A percentile compares a stretch with the other conserved stretches of the same genome.
Conservation (phyloP, 106 monocot species). For the Dendrobium chrysotoxum region DNA sequence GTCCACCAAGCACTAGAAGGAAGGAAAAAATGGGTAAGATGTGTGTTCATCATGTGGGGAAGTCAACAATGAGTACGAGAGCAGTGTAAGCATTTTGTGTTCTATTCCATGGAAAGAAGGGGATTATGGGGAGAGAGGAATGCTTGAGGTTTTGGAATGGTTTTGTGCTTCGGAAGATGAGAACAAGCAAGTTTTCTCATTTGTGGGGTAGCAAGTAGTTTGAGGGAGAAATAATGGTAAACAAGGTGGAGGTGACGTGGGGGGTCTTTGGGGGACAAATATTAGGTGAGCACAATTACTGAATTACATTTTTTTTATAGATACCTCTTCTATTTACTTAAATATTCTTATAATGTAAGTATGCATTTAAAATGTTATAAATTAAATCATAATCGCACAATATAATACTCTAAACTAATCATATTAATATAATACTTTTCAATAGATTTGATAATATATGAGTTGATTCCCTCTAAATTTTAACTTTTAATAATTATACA, state of each 20-base stretch:
- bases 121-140: not conserved
- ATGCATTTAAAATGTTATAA: not conserved
- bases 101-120: not conserved
- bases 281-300: not conserved
- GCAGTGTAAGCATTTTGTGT: not conserved
- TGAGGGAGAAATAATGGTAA: not conserved
- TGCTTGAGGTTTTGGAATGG: constrained; percentile 2
- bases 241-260: not conserved
- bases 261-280: not conserved
- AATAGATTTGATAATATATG: too few species aligned
- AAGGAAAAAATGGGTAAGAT: not conserved
- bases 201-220: not conserved
- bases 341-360: not conserved
- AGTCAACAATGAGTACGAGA: not conserved
- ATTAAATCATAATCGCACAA: not conserved
- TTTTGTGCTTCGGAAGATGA: constrained; percentile 2
- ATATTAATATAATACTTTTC: too few species aligned
- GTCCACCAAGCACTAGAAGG: not conserved
- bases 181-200: not conserved
- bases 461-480: too few species aligned
- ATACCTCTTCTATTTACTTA: not conserved
- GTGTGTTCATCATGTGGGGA: not conserved
- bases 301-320: not conserved
- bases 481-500: too few species aligned
- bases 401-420: not conserved